Base-by-base conservation (phyloP, 2,329 filamentous ascomycete species). In the Calonectria pteridis region DNA sequence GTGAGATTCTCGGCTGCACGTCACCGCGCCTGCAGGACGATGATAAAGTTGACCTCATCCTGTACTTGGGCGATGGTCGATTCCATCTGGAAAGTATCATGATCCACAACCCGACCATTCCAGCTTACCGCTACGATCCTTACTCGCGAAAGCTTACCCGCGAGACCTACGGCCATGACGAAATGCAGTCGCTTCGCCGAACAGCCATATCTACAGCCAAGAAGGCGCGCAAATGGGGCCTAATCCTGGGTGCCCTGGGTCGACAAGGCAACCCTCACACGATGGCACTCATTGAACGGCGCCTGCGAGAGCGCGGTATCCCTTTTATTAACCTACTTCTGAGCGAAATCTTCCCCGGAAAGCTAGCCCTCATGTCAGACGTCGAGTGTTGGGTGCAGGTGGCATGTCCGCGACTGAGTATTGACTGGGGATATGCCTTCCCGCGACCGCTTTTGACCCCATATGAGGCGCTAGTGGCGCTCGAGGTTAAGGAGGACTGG, bases 321-420 rank as follows among this genome's bases (percentile, higher is more conserved):
- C 94, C 95, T 0, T 96, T 93, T 80, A 91, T 99, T 50, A 96
- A 98, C 77, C 84, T 99, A 1, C 87, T 98, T 13, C 89, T 99
- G 5, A 97, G 94, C 75, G 97, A 99, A 87, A 98, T 99, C 69
- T 98, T 98, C 83, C 97, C 97, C 0, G 96, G 95, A 0, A 99
- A 98, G 86, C 86, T 99, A 77, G 95, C 95, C 0, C 92, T 97
- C 88, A 98, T 99, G 95, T 86, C 87, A 35, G 96, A 98, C 81
- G 94, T 99, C 3, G 96, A 98, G 82, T 98, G 95, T 80, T 99
- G 97, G 97, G 96, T 99, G 49, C 97, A 99, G 85, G 95, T 99
- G 65, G 97, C 97, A 6, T 99, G 97, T 85, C 97, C 97, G n/a
- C 88, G 97, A 64, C 83, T 99, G 83, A 98, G 96, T 84, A 99